phyloP scores from a whole-genome alignment of 2,329 filamentous ascomycete species.

The Xylaria sp. region DNA sequence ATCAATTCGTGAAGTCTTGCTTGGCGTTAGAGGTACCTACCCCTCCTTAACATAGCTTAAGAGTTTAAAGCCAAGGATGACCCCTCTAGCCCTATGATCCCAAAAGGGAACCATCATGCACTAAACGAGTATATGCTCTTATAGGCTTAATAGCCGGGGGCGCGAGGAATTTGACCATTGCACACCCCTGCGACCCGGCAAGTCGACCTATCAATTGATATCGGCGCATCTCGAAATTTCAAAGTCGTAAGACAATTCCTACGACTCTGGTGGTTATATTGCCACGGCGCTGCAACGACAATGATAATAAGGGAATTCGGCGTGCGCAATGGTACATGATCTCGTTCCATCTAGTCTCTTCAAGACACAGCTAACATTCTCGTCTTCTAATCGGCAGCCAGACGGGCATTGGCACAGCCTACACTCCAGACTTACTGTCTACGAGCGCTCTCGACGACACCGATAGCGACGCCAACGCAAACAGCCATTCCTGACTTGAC shows the following conservation, averaged over 20 bases:
- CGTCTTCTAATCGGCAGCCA: conserved; percentile 51
- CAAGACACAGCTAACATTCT: conserved; percentile 25
- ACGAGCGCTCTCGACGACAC: conserved; percentile 48
- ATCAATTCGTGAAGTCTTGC: no score
- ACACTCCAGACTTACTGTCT: conserved; percentile 46
- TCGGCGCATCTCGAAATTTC: conserved; percentile 28
- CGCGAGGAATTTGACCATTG: conserved; percentile 12
- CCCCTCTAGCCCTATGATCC: no score
- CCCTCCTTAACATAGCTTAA: no score
- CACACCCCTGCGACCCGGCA: neutral
- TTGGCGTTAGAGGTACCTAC: no score
- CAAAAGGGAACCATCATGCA: no score
- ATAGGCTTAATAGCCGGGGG: neutral
- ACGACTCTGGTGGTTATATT: conserved; percentile 4
- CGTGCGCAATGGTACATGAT: conserved; percentile 38
- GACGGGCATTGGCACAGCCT: conserved; percentile 55
- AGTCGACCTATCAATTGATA: conserved; percentile 3
- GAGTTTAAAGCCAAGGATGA: no score
- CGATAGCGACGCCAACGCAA: conserved; percentile 35
- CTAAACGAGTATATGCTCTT: neutral
- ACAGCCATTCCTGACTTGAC: conserved; percentile 33
- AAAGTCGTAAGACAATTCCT: conserved; percentile 20
- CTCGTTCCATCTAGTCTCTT: neutral
- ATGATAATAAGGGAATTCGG: conserved; percentile 45
- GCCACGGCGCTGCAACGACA: conserved; percentile 7